Evolutionary conservation across 2,329 filamentous ascomycete genomes (phyloP), one percentile per base, ranked within the genome.

Genomic region (Pseudomassariella vexata): DNA sequence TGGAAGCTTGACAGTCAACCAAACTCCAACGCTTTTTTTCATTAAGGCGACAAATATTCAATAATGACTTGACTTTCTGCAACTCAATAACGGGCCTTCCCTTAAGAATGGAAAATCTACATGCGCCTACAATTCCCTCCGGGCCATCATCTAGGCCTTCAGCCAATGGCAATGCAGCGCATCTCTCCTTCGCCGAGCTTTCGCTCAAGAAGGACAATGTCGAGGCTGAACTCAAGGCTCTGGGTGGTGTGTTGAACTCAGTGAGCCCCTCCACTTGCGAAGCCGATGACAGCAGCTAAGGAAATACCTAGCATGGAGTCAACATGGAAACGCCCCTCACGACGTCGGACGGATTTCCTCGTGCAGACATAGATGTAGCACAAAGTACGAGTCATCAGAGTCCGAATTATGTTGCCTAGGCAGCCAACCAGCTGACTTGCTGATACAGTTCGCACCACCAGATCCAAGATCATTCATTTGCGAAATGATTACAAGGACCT

Each of bases 401-500:
- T n/a, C n/a, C n/a, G n/a, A n/a, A n/a, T n/a, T n/a, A n/a, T n/a
- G n/a, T n/a, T n/a, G n/a, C n/a, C n/a, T n/a, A n/a, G n/a, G n/a
- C n/a, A n/a, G n/a, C n/a, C n/a, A n/a, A n/a, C n/a, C n/a, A n/a
- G n/a, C n/a, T n/a, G n/a, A n/a, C n/a, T n/a, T 47, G 30, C 50
- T 43, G 30, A 10, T 12, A 34, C 48, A 94, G 86, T 98, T 53
- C 85, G 92, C 40, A 95, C 87, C n/a, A 95, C 89, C 22, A 75
- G 92, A 58, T 76, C 89, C 18, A 80, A 85, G 39, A 95, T 98
- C 46, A 92, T 96, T 45, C 72, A 81, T 45, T 70, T 96, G 23
- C 81, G 85, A 43, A 96, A 95, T 53, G 92, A 98, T 59, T 90
- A 95, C 65, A 95, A 94, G 55, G 78, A 80, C 23, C 63, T 95